These are phyloP conservation scores for Cyberlindnera euphorbiae DNA, from an alignment of 805 yeast genomes.

Conservation along the genomic window DNA sequence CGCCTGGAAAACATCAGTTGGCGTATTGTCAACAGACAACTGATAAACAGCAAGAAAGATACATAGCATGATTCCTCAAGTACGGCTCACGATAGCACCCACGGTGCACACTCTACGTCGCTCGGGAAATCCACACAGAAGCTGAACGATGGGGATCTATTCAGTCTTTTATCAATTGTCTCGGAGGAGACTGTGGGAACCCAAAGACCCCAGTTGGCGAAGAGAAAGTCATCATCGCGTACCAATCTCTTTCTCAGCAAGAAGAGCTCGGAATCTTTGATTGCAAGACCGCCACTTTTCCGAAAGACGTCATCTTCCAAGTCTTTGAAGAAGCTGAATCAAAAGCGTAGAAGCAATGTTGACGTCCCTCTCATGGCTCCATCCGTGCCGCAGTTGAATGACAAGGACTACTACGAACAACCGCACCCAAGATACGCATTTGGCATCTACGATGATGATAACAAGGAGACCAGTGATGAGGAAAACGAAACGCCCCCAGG, in stretches of 20 bases:
- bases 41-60: slow-evolving; percentile 17
- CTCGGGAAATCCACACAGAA: slow-evolving; percentile 16
- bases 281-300: slow-evolving; percentile 17
- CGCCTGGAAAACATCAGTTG: slow-evolving; percentile 29
- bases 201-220: slow-evolving; percentile 19
- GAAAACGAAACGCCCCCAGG: neutral
- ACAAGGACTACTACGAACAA: slow-evolving; percentile 25
- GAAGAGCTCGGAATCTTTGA: slow-evolving; percentile 15
- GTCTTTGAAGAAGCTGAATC: slow-evolving; percentile 21
- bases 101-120: slow-evolving; percentile 5
- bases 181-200: slow-evolving; percentile 21
- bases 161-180: slow-evolving; percentile 24
- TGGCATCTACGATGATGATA: slow-evolving; percentile 18
- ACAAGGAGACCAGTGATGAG: neutral
- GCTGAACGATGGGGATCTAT: slow-evolving; percentile 25
- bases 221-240: slow-evolving; percentile 16
- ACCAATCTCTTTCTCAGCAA: slow-evolving; percentile 16
- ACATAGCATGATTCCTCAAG: neutral
- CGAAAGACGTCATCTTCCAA: slow-evolving; percentile 26
- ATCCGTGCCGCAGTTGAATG: slow-evolving; percentile 13
- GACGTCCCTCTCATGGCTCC: slow-evolving; percentile 15
- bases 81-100: no score
- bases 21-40: slow-evolving; percentile 28
- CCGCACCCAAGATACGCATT: slow-evolving; percentile 28
- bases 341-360: slow-evolving; percentile 11